These are phyloP conservation scores for Phytophthora fragariaefolia DNA, from an alignment of 352 stramenopile species.

Conservation along the genomic window DNA sequence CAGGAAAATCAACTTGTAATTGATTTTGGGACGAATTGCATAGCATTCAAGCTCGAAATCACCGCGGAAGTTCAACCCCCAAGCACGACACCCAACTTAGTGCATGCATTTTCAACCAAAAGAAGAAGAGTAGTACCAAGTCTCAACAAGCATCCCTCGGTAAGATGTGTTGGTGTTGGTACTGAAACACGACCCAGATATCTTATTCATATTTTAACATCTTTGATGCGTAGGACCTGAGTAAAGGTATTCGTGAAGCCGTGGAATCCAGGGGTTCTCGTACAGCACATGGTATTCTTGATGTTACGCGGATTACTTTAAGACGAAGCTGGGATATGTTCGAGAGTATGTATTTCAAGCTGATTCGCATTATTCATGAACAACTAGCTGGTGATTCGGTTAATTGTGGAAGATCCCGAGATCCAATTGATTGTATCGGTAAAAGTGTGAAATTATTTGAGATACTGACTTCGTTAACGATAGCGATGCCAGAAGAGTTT, in stretches of 20 bases:
- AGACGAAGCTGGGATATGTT: constrained; percentile 15
- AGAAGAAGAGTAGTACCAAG: not conserved
- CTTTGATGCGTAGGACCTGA: constrained; percentile 11
- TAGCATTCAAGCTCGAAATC: constrained; percentile 27
- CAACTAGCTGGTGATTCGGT: constrained; percentile 21
- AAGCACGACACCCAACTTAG: not conserved
- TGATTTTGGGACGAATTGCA: constrained; percentile 14
- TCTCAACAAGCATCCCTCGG: not conserved
- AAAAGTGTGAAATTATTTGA: constrained; percentile 37
- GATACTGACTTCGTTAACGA: constrained; percentile 30
- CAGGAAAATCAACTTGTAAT: constrained; percentile 24
- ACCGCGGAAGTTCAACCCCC: not conserved
- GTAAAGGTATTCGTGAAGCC: constrained; percentile 8
- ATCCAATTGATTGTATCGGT: constrained; percentile 31
- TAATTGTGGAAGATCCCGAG: not conserved
- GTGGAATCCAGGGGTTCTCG: not conserved
- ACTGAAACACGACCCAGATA: no score
- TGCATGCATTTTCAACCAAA: not conserved
- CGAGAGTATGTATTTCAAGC: constrained; percentile 38
- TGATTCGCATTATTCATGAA: constrained; percentile 45
- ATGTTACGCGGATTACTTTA: constrained; percentile 14
- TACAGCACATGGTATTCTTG: constrained; percentile 8
- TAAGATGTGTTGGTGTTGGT: no score
- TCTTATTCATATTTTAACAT: not conserved
- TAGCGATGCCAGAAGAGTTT: constrained; percentile 26